Conservation (phyloP, 2,329 filamentous ascomycete genomes). For the Phialophora macrospora region DNA sequence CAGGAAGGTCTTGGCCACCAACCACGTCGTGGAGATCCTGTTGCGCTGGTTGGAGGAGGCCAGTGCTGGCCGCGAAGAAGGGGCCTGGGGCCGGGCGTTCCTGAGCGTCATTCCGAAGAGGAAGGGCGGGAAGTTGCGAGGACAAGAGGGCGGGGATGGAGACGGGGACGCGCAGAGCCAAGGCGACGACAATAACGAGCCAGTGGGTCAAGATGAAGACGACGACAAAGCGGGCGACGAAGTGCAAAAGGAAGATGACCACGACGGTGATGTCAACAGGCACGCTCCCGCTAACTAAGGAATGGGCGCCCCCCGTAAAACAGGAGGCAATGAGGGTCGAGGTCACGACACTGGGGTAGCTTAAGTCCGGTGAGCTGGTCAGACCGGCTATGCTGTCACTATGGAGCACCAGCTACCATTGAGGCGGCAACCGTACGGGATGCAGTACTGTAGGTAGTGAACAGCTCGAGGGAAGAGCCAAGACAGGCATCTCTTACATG, state of each 20-base stretch:
- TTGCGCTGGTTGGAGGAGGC: conserved; percentile 77
- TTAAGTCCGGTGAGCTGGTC: not conserved
- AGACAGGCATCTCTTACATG: not conserved
- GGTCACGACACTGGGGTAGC: not conserved
- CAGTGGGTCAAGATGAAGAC: conserved; percentile 37
- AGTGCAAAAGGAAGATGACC: not conserved
- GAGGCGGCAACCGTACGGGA: not conserved
- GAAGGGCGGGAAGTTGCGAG: conserved; percentile 76
- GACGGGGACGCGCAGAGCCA: conserved; percentile 6
- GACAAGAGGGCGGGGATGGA: conserved; percentile 25
- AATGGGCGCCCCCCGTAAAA: not conserved
- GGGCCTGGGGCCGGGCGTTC: conserved; percentile 91
- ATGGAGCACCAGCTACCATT: not conserved
- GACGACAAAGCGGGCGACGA: conserved; percentile 26
- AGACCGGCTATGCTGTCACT: not conserved
- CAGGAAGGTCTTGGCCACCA: conserved; percentile 84
- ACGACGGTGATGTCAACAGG: conserved; percentile 10
- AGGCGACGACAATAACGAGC: not conserved
- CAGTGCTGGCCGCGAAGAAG: conserved; percentile 49
- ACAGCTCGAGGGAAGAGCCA: not conserved
- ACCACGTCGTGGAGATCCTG: conserved; percentile 98
- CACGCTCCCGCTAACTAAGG: not conserved
- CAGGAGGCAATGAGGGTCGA: not conserved
- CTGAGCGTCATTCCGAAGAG: conserved; percentile 84
- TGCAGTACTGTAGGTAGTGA: not conserved